These are phyloP conservation scores for Amylostereum areolatum DNA, from an alignment of 1,284 basidiomycete species.

Conservation along the genomic window DNA sequence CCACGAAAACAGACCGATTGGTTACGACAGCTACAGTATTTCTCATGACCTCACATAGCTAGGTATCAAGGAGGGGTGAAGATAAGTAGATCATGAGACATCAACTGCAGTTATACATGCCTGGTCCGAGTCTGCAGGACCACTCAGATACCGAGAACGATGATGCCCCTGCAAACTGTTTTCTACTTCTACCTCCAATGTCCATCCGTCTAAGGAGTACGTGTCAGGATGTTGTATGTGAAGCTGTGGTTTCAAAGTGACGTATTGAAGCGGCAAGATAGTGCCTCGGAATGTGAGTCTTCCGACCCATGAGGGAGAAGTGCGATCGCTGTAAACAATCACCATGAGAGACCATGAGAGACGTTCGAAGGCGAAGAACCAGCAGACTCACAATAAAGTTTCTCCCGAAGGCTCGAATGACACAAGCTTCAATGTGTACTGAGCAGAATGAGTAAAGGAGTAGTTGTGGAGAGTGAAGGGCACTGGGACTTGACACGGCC, in stretches of 20 bases:
- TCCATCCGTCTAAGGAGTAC: conserved; percentile 60
- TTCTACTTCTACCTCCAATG: conserved; percentile 30
- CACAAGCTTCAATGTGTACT: conserved; percentile 47
- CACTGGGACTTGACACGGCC: conserved; percentile 51
- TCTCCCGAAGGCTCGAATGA: conserved; percentile 19
- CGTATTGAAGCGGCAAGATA: conserved; percentile 42
- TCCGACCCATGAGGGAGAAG: conserved; percentile 52
- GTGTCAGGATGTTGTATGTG: conserved; percentile 60
- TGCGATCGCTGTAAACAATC: conserved; percentile 26
- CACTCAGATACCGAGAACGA: conserved; percentile 43
- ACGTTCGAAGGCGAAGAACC: not conserved
- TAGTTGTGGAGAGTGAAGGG: conserved; percentile 63
- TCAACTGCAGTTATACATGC: conserved; percentile 40
- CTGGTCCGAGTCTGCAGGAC: conserved; percentile 30
- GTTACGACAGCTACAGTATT: too few relatives aligned
- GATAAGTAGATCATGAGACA: conserved; percentile 7
- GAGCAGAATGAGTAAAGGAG: conserved; percentile 52
- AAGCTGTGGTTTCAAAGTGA: conserved; percentile 40
- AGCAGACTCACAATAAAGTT: conserved; percentile 30
- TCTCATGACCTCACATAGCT: too few relatives aligned
- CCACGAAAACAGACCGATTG: too few relatives aligned
- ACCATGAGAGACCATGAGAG: conserved; percentile 1
- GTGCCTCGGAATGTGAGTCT: conserved; percentile 53
- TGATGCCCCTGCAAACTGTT: too few relatives aligned
- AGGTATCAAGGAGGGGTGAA: not conserved